Evolutionary conservation across 805 yeast genomes (phyloP).

Genomic region (Zygoascus flipseniorum): DNA sequence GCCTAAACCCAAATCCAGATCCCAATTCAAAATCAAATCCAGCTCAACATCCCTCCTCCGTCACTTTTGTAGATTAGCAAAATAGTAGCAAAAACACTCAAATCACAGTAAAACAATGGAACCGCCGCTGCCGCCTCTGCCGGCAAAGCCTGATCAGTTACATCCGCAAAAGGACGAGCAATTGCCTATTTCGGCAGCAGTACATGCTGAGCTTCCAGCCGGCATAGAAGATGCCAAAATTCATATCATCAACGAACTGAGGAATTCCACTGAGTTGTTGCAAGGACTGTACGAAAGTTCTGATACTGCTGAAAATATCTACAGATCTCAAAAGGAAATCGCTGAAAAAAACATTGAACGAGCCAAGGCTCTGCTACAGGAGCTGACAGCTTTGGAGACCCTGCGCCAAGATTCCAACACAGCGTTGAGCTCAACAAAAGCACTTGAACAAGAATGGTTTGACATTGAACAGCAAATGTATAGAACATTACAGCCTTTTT

Average conservation of each 20-base stretch:
- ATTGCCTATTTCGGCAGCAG: neutral
- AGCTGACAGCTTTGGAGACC: constrained; percentile 22
- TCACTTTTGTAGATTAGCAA: too few relatives aligned
- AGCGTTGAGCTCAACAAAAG: constrained; percentile 17
- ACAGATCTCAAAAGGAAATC: constrained; percentile 18
- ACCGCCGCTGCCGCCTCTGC: neutral
- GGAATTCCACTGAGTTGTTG: constrained; percentile 8
- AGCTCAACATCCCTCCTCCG: too few relatives aligned
- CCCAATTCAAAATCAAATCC: too few relatives aligned
- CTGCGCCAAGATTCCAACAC: neutral
- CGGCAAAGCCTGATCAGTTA: neutral
- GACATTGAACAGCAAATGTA: constrained; percentile 30
- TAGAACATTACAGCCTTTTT: constrained; percentile 29
- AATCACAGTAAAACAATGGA: neutral
- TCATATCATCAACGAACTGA: constrained; percentile 3
- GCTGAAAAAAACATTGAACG: constrained; percentile 21
- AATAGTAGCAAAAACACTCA: too few relatives aligned
- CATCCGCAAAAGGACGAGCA: neutral
- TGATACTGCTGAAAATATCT: constrained; percentile 18
- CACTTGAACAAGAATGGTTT: constrained; percentile 30
- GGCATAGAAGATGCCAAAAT: constrained; percentile 1
- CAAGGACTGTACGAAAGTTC: constrained; percentile 25
- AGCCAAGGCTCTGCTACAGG: constrained; percentile 23
- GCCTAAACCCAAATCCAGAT: too few relatives aligned
- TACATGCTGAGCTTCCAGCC: neutral